A percentile compares a stretch with the other conserved stretches of the same genome.
Conservation (phyloP, 345 rosid species). For the Kernera saxatilis region DNA sequence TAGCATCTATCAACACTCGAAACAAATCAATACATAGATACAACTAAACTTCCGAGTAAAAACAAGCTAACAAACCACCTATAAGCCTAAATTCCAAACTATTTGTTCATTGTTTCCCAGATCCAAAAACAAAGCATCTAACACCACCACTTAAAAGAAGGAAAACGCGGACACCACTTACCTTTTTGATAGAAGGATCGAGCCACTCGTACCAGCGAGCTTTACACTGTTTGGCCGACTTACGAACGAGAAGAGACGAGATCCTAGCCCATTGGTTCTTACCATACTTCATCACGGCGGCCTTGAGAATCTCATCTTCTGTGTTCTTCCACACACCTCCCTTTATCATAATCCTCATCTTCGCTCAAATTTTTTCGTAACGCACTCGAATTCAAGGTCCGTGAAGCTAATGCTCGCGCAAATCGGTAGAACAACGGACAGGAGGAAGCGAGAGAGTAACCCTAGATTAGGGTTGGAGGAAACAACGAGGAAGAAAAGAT, state of each 20-base stretch:
- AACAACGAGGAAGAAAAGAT: neutral
- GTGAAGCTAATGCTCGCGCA: neutral
- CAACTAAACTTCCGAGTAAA: neutral
- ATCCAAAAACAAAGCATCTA: neutral
- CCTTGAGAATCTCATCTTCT: constrained; percentile 98
- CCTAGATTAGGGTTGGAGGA: constrained; percentile 21
- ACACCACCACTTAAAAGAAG: neutral
- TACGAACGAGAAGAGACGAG: constrained; percentile 95
- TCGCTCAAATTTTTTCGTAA: constrained; percentile 21
- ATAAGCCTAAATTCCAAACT: neutral
- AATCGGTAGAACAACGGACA: constrained; percentile 4
- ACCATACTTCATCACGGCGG: constrained; percentile 99
- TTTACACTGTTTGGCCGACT: constrained; percentile 98
- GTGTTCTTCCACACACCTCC: constrained; percentile 99
- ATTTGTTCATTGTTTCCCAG: neutral
- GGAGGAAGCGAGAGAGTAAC: constrained; percentile 16
- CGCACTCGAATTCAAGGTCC: constrained; percentile 3
- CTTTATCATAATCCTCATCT: constrained; percentile 99
- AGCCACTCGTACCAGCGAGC: constrained; percentile 99
- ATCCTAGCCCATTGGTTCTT: constrained; percentile 99
- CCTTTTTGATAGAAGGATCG: constrained; percentile 98
- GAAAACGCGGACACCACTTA: constrained; percentile 1
- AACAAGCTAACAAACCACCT: constrained; percentile 1
- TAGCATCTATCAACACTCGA: neutral
- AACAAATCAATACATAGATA: neutral